Evolutionary conservation across 1,284 basidiomycete genomes (phyloP), one percentile per base, ranked within the genome.

Genomic region (Pseudozyma tsukubaensis): DNA sequence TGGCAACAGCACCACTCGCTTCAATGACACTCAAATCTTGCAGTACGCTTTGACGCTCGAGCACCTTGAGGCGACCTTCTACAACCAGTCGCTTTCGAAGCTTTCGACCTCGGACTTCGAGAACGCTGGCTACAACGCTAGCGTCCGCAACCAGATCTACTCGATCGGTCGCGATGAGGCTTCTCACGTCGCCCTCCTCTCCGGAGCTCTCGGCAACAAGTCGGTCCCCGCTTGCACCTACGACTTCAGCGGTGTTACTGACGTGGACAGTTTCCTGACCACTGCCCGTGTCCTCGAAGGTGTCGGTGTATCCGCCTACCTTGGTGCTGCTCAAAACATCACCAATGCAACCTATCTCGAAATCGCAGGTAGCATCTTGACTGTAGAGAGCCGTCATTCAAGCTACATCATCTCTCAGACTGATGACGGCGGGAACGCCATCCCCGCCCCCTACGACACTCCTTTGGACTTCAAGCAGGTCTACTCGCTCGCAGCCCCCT

Each of bases 381-480:
- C 86, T 2, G 87, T 86, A 24, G 87, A 86, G 36, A 85, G 87
- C 0, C 87, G 88, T 39, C 86, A 89, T 4, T 64, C 67, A 3
- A n/a, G n/a, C n/a, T 83, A 86, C 34, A 66, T 88, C 24, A 87
- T 87, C 67, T 50, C 67, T 10, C 72, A 71, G 58, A 64, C 58
- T 2, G 42, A 57, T 16, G 58, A 70, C 16, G 66, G 67, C 1
- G 65, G 68, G 2, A 76, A 72, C 29, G 52, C 55, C 3, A 66
- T 76, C 21, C 75, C 75, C 0, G 29, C 43, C 19, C 39, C 75
- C 8, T 82, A 68, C 56, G 73, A 79, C 5, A 76, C 77, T 2
- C 56, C 77, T 11, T 56, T 82, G 5, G 61, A 76, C 57, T 77
- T 78, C 60, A 62, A 72, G 44, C 67, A 81, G 59, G 79, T 81